Base-by-base conservation (phyloP, 2,329 filamentous ascomycete species). In the Cadophora gregata region DNA sequence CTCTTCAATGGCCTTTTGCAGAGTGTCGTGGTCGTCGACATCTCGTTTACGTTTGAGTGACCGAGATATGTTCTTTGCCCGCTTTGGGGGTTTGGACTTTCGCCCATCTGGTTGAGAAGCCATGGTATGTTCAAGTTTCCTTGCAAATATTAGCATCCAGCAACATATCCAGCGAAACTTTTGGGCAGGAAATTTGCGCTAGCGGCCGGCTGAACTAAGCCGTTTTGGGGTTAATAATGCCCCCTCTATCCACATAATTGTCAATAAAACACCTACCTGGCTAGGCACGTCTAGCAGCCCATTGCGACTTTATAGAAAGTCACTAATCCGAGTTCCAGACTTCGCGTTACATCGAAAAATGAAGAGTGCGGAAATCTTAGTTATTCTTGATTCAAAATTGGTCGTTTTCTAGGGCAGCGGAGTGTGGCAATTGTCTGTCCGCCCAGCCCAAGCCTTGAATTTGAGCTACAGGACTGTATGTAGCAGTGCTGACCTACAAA, bases 1-100 rank as follows among this genome's bases (percentile, higher is more conserved):
- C 48, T 74, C 74, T 50, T 75, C 72, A 27, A 78, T 67, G 33
- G 70, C 67, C 66, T 75, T 73, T 50, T 74, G 69, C 19, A 78
- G 66, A 36, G 72, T 73, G 45, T 74, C 72, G 48, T 71, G 67
- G 59, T 78, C 75, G 36, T 77, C 75, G 27, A 71, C 64, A 51
- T 75, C 71, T 48, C 76, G 70, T 59, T 78, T 78, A 56, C 75
- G 70, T 64, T 78, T 78, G 9, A 78, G 64, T 33, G 72, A 71
- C 31, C 70, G 66, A 21, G 61, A 63, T 33, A 55, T 24, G 8
- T 63, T 56, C 21, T 55, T 63, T 10, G 61, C 21, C 38, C 31
- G 25, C 38, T 63, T 63, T 29, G 24, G 27, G 10, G 48, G 48
- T 25, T 63, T 63, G 16, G 61, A 56, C 48, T 55, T 63, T 55